These are phyloP conservation scores for Thermothielavioides terrestris DNA, from an alignment of 495 filamentous ascomycete species.

Conservation along the genomic window DNA sequence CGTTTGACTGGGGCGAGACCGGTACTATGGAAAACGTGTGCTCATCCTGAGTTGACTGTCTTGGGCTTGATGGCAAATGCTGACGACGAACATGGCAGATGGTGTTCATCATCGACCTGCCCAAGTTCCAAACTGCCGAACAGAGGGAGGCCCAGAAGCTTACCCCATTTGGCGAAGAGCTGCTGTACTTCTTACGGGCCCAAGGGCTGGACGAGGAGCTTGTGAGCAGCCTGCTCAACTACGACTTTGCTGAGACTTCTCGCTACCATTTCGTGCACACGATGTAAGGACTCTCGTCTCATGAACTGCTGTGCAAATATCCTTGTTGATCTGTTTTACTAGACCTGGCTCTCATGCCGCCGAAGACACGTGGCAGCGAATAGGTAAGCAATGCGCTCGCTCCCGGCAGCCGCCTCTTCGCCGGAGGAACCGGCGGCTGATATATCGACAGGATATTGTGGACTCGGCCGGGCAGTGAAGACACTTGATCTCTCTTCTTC, in stretches of 20 bases:
- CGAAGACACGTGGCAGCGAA: slow-evolving; percentile 46
- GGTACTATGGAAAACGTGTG: slow-evolving; percentile 70
- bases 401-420: background rate
- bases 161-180: slow-evolving; percentile 58
- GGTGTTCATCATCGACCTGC: slow-evolving; percentile 80
- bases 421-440: background rate
- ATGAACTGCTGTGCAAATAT: background rate
- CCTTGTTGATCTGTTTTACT: background rate
- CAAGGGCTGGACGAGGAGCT: slow-evolving; percentile 56
- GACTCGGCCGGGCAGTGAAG: slow-evolving; percentile 53
- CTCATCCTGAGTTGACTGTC: background rate
- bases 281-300: slow-evolving; percentile 37
- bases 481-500: slow-evolving; percentile 45
- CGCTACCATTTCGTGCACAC: slow-evolving; percentile 73
- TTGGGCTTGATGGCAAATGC: background rate
- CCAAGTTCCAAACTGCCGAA: slow-evolving; percentile 38
- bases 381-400: slow-evolving; percentile 39
- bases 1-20: slow-evolving; percentile 78
- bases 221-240: slow-evolving; percentile 50
- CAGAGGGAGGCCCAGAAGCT: slow-evolving; percentile 26
- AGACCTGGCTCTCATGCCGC: slow-evolving; percentile 47
- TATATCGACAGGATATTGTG: slow-evolving; percentile 44
- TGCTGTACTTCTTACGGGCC: slow-evolving; percentile 61
- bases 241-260: slow-evolving; percentile 64
- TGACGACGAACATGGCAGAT: slow-evolving; percentile 37